These are phyloP conservation scores for Cytospora piceae DNA, from an alignment of 2,329 filamentous ascomycete genomes.

Conservation along the genomic window DNA sequence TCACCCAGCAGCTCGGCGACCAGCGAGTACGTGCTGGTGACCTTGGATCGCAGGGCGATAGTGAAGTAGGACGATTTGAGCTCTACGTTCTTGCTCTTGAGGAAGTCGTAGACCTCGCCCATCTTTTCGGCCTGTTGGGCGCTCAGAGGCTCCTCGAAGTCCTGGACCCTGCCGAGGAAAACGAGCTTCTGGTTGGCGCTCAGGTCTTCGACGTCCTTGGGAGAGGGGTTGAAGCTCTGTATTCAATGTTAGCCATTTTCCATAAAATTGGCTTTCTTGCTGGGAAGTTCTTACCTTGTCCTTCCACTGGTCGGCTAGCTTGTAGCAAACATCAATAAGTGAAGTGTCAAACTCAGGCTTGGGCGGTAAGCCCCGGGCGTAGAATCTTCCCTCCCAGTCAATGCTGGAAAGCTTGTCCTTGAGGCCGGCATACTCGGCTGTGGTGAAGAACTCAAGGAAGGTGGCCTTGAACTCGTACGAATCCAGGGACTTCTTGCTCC, in stretches of 20 bases:
- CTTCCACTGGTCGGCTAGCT: conserved; percentile 81
- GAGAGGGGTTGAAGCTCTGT: conserved; percentile 64
- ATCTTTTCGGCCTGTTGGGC: conserved; percentile 70
- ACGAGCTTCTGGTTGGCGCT: conserved; percentile 88
- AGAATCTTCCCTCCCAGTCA: conserved; percentile 91
- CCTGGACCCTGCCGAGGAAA: conserved; percentile 80
- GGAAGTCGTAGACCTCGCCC: conserved; percentile 74
- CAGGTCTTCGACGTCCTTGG: conserved; percentile 73
- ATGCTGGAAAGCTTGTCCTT: conserved; percentile 70
- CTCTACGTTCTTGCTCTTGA: conserved; percentile 82
- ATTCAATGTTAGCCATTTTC: background rate
- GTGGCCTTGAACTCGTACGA: conserved; percentile 93
- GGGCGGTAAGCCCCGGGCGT: conserved; percentile 82
- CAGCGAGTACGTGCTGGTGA: conserved; percentile 68
- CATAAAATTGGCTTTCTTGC: background rate
- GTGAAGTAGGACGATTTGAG: conserved; percentile 79
- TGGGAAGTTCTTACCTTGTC: conserved; percentile 48
- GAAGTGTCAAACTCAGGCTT: conserved; percentile 91
- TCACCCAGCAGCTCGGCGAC: conserved; percentile 75
- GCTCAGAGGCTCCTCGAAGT: conserved; percentile 66
- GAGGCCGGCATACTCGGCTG: conserved; percentile 63
- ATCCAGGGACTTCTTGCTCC: conserved; percentile 84
- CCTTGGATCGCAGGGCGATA: conserved; percentile 76
- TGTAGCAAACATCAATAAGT: conserved; percentile 83
- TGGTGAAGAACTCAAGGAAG: conserved; percentile 80